Percentiles rank a stretch among this genome's conserved stretches.
These are phyloP conservation scores for Hypoxylon sp. DNA, from an alignment of 2,329 filamentous ascomycete species.

Conservation along the genomic window DNA sequence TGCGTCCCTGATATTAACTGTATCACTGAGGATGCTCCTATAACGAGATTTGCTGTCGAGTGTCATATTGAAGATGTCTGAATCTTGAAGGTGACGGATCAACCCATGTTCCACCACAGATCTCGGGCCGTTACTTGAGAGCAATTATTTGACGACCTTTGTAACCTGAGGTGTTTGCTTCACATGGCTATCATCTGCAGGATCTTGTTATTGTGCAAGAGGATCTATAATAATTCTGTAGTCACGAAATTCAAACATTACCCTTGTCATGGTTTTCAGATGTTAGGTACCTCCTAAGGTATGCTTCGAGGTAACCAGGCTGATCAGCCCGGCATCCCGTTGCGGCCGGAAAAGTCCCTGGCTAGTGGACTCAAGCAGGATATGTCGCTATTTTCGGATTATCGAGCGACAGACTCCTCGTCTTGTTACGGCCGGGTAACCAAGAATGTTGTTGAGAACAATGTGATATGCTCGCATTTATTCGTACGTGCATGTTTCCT, in stretches of 20 bases:
- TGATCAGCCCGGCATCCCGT: too few relatives aligned
- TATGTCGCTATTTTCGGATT: too few relatives aligned
- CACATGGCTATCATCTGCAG: neutral
- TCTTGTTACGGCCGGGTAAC: neutral
- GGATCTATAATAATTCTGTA: neutral
- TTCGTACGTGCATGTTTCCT: neutral
- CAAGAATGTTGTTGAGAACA: neutral
- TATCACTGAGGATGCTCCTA: neutral
- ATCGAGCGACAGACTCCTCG: too few relatives aligned
- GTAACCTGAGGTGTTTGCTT: slow-evolving; percentile 1
- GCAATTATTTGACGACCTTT: neutral
- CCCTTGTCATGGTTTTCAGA: neutral
- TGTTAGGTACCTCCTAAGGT: neutral
- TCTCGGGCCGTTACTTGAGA: neutral
- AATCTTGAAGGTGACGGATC: neutral
- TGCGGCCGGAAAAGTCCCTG: too few relatives aligned
- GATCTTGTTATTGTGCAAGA: neutral
- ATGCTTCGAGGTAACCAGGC: neutral
- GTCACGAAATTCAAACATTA: neutral
- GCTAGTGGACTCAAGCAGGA: too few relatives aligned
- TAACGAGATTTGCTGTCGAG: neutral
- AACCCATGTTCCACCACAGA: neutral
- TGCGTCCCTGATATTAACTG: slow-evolving; percentile 8
- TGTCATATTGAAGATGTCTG: neutral
- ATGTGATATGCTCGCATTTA: slow-evolving; percentile 1